phyloP scores from a whole-genome alignment of 345 rosid species.

The Hypericum perforatum region DNA sequence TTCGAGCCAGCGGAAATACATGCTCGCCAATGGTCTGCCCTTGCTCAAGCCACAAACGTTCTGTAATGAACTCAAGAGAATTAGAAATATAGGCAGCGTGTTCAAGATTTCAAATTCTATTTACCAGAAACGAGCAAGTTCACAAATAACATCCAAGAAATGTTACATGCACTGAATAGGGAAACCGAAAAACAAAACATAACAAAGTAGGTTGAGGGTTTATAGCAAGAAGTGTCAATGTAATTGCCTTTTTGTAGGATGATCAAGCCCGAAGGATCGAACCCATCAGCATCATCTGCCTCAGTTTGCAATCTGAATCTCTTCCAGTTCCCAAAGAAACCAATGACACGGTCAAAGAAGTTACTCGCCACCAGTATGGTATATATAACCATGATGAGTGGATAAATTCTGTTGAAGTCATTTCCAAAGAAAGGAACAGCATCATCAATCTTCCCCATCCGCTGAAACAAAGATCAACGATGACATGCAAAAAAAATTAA shows the following conservation, averaged over 20 bases:
- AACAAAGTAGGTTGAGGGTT: too few relatives aligned
- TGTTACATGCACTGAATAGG: too few relatives aligned
- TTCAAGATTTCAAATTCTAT: too few relatives aligned
- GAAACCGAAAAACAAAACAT: too few relatives aligned
- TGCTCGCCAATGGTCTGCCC: constrained; percentile 81
- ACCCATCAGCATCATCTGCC: constrained; percentile 78
- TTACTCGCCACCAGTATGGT: constrained; percentile 87
- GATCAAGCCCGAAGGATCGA: constrained; percentile 87
- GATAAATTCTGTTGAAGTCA: constrained; percentile 85
- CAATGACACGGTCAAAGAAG: constrained; percentile 77
- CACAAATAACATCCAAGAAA: too few relatives aligned
- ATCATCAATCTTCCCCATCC: constrained; percentile 84
- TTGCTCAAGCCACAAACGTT: constrained; percentile 81
- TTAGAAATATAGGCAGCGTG: not conserved
- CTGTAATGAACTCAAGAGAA: constrained; percentile 24
- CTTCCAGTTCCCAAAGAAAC: constrained; percentile 95
- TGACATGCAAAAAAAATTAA: constrained; percentile 9
- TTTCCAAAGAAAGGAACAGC: constrained; percentile 80
- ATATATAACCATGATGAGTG: constrained; percentile 93
- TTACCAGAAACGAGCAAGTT: too few relatives aligned
- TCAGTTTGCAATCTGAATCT: constrained; percentile 75
- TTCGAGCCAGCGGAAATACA: constrained; percentile 83
- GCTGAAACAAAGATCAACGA: constrained; percentile 41
- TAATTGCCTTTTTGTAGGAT: constrained; percentile 72
- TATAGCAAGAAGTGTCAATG: not conserved